phyloP scores from a whole-genome alignment of 2,329 filamentous ascomycete genomes.

The Stachybotrys chartarum region DNA sequence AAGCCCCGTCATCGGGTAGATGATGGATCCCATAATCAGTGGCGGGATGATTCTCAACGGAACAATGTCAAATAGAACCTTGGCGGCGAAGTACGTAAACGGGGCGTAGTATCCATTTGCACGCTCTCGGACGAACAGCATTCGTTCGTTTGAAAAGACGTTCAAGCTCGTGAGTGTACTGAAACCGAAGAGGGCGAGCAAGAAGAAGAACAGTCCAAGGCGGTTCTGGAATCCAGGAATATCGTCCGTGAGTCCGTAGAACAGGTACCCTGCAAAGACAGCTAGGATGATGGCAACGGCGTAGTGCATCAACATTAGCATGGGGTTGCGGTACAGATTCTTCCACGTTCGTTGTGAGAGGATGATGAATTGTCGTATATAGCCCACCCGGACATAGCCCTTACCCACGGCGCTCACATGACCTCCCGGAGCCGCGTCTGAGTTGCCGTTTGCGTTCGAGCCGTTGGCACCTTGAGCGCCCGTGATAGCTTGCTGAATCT shows the following conservation, averaged over 20 bases:
- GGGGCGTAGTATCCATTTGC: conserved; percentile 97
- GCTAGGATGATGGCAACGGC: conserved; percentile 92
- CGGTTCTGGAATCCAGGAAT: conserved; percentile 97
- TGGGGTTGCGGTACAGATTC: conserved; percentile 94
- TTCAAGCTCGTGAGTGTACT: conserved; percentile 90
- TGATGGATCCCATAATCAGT: conserved; percentile 88
- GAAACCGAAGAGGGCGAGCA: conserved; percentile 92
- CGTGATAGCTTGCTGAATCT: conserved; percentile 65
- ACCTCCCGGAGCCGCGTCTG: conserved; percentile 37
- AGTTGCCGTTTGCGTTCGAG: conserved; percentile 45
- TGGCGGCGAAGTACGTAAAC: conserved; percentile 87
- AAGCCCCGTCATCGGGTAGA: conserved; percentile 96
- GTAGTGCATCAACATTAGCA: conserved; percentile 98
- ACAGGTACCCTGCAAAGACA: conserved; percentile 89
- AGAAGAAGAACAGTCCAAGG: conserved; percentile 94
- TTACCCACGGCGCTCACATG: conserved; percentile 58
- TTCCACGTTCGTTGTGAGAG: conserved; percentile 89
- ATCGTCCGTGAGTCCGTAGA: conserved; percentile 93
- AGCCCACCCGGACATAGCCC: conserved; percentile 76
- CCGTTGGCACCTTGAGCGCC: conserved; percentile 62
- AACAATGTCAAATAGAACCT: conserved; percentile 97
- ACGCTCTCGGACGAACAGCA: conserved; percentile 86
- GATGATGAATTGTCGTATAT: conserved; percentile 77
- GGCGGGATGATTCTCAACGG: conserved; percentile 91
- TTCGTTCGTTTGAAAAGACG: conserved; percentile 84